phyloP scores from a whole-genome alignment of 352 stramenopile genomes.

The Pythium periplocum region DNA sequence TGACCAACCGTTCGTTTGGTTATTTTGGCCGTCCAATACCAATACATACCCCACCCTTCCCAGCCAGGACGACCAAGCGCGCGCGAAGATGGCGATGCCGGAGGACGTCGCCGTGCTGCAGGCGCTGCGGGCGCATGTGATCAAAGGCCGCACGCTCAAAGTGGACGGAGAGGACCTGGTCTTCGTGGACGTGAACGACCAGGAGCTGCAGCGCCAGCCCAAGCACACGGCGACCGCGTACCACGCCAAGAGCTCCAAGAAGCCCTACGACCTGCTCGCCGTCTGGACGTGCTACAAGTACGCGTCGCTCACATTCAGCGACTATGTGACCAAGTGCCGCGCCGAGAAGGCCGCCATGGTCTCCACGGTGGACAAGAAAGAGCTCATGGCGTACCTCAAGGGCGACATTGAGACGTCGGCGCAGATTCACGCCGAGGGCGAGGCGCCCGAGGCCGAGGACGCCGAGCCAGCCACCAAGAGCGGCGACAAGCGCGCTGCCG shows the following conservation, averaged over 20 bases:
- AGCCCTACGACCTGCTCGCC: slow-evolving; percentile 78
- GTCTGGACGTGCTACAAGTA: slow-evolving; percentile 81
- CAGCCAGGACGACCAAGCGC: too few relatives aligned
- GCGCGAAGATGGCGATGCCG: too few relatives aligned
- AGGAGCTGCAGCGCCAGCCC: slow-evolving; percentile 36
- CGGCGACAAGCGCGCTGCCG: slow-evolving; percentile 3
- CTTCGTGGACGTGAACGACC: slow-evolving; percentile 43
- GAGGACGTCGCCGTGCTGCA: slow-evolving; percentile 24
- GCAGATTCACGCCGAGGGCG: slow-evolving; percentile 45
- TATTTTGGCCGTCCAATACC: too few relatives aligned
- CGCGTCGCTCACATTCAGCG: slow-evolving; percentile 61
- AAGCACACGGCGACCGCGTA: slow-evolving; percentile 74
- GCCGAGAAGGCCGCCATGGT: slow-evolving; percentile 75
- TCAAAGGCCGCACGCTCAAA: slow-evolving; percentile 55
- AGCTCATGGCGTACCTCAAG: slow-evolving; percentile 80
- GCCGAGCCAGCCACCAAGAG: slow-evolving; percentile 5
- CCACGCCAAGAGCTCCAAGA: slow-evolving; percentile 75
- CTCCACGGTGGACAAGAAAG: slow-evolving; percentile 85
- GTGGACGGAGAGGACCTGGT: slow-evolving; percentile 60
- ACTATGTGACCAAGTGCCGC: slow-evolving; percentile 84
- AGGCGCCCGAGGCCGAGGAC: not conserved
- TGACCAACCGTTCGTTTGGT: too few relatives aligned
- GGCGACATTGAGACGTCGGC: slow-evolving; percentile 75
- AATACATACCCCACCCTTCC: too few relatives aligned
- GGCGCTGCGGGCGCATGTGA: slow-evolving; percentile 62